phyloP scores from a whole-genome alignment of 331 rosid species.

The Malus hybrid region DNA sequence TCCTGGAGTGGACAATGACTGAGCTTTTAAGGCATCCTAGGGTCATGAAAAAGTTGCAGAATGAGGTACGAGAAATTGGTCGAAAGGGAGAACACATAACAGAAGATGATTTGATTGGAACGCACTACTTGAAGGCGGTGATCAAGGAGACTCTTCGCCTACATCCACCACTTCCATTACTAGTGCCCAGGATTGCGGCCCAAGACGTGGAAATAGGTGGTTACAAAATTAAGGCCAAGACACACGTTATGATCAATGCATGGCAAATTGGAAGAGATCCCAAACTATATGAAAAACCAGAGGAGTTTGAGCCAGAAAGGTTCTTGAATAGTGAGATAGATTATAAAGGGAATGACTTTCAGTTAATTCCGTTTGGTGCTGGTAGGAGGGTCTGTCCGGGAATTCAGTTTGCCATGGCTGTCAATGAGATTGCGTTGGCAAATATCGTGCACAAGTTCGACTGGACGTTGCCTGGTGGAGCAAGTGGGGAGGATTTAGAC shows the following conservation, averaged over 20 bases:
- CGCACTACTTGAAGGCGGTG: slow-evolving; percentile 29
- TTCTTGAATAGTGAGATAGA: slow-evolving; percentile 9
- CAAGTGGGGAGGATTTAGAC: too few relatives aligned
- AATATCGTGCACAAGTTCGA: too few relatives aligned
- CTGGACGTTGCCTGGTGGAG: too few relatives aligned
- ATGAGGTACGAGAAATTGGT: not conserved
- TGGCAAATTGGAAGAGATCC: slow-evolving; percentile 33
- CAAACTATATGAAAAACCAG: slow-evolving; percentile 11
- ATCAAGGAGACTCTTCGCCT: slow-evolving; percentile 25
- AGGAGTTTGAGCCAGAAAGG: slow-evolving; percentile 27
- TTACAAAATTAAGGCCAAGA: not conserved
- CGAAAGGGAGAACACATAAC: not conserved
- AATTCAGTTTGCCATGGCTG: not conserved
- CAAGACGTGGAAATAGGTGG: slow-evolving; percentile 6
- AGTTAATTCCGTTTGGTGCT: slow-evolving; percentile 5
- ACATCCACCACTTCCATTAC: slow-evolving; percentile 26
- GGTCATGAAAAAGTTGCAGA: slow-evolving; percentile 1
- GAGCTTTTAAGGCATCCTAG: too few relatives aligned
- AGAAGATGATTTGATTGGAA: slow-evolving; percentile 14
- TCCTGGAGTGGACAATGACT: too few relatives aligned
- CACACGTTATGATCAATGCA: slow-evolving; percentile 8
- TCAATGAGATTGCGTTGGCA: slow-evolving; percentile 18
- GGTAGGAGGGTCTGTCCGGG: slow-evolving; percentile 13
- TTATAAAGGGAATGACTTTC: slow-evolving; percentile 8
- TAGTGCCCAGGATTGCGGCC: not conserved